phyloP scores from a whole-genome alignment of 2,329 filamentous ascomycete species.

The Periconia macrospinosa region DNA sequence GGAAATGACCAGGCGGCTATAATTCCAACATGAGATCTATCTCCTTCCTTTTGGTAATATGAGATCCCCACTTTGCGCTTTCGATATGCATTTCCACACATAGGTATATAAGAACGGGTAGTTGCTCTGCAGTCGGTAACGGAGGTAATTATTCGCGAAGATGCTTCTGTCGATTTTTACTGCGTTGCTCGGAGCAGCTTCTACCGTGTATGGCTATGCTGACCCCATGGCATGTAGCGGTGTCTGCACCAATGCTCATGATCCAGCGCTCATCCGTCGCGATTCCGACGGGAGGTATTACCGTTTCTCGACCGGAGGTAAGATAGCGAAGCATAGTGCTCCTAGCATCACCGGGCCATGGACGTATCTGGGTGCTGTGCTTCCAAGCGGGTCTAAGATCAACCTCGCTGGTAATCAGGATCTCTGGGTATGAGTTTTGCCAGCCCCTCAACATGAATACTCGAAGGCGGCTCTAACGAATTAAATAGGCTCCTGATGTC shows the following conservation, averaged over 20 bases:
- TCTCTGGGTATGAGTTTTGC: slow-evolving; percentile 48
- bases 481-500: slow-evolving; percentile 61
- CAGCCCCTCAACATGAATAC: neutral
- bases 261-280: slow-evolving; percentile 51
- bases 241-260: slow-evolving; percentile 50
- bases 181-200: neutral
- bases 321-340: slow-evolving; percentile 54
- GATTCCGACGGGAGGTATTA: slow-evolving; percentile 53
- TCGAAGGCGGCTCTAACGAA: neutral
- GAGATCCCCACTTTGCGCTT: too few species aligned
- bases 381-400: slow-evolving; percentile 51
- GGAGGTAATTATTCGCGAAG: neutral
- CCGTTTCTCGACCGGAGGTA: slow-evolving; percentile 56
- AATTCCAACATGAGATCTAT: too few species aligned
- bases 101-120: too few species aligned
- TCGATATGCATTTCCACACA: too few species aligned
- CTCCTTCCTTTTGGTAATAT: too few species aligned
- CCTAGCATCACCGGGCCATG: slow-evolving; percentile 54
- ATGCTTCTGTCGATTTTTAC: neutral
- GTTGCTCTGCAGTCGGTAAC: too few species aligned
- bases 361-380: slow-evolving; percentile 51
- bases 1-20: too few species aligned
- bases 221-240: slow-evolving; percentile 46
- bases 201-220: slow-evolving; percentile 37
- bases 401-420: slow-evolving; percentile 50